Percentiles rank a stretch among this genome's conserved stretches.
Evolutionary conservation across 805 yeast genomes (phyloP).

Genomic region (Candida easanensis): DNA sequence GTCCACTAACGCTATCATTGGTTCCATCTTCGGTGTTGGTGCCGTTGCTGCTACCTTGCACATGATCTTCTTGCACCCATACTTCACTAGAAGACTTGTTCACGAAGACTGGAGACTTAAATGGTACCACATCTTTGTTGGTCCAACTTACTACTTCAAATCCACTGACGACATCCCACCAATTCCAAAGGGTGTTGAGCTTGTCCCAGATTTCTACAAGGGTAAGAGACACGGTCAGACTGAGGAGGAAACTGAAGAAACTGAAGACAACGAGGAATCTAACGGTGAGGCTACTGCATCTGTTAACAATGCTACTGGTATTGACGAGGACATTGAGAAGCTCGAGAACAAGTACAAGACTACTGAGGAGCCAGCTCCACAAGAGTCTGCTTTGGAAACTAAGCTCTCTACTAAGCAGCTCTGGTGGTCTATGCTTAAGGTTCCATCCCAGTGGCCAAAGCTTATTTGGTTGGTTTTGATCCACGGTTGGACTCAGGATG

Average conservation of each 20-base stretch:
- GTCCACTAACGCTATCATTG: constrained; percentile 49
- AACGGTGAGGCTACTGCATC: constrained; percentile 16
- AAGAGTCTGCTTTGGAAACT: constrained; percentile 23
- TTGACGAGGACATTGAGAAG: constrained; percentile 22
- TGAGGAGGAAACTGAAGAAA: background rate
- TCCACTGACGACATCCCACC: constrained; percentile 62
- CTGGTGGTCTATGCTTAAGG: constrained; percentile 37
- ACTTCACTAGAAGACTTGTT: constrained; percentile 56
- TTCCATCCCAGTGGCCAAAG: constrained; percentile 54
- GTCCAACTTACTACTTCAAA: constrained; percentile 55
- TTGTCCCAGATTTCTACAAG: constrained; percentile 61
- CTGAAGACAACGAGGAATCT: constrained; percentile 1
- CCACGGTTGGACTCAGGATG: constrained; percentile 67
- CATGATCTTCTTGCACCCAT: constrained; percentile 56
- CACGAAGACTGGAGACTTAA: constrained; percentile 65
- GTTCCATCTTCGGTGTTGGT: constrained; percentile 64
- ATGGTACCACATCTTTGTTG: constrained; percentile 53
- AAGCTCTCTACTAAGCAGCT: constrained; percentile 35
- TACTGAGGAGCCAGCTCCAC: background rate
- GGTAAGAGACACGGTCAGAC: constrained; percentile 46
- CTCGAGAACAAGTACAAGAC: constrained; percentile 19
- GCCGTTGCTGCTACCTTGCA: constrained; percentile 52
- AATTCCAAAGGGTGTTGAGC: constrained; percentile 53
- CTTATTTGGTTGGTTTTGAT: constrained; percentile 46
- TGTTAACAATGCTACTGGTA: constrained; percentile 20